These are phyloP conservation scores for Kurtzmaniella quercitrusa DNA, from an alignment of 1,139 yeast species.

Conservation along the genomic window DNA sequence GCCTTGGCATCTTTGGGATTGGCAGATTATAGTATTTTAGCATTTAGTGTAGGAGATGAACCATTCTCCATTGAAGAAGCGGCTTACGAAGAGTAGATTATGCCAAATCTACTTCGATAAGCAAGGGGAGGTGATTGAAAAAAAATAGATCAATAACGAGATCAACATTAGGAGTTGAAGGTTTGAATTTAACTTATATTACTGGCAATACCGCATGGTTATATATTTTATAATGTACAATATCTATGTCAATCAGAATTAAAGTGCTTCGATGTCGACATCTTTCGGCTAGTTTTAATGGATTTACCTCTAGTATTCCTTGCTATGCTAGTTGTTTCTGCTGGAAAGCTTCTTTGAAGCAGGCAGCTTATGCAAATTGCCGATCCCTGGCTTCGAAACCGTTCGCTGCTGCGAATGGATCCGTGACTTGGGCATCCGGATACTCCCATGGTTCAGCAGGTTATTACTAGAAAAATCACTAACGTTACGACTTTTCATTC, in stretches of 20 bases:
- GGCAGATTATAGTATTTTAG: slow-evolving; percentile 37
- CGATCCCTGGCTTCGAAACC: slow-evolving; percentile 15
- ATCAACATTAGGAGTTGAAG: background rate
- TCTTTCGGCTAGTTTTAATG: background rate
- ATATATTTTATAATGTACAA: background rate
- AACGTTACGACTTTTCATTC: background rate
- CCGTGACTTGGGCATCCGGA: slow-evolving; percentile 34
- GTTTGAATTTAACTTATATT: too few species aligned
- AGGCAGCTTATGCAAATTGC: slow-evolving; percentile 7
- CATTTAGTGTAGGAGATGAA: slow-evolving; percentile 39
- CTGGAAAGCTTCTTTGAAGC: slow-evolving; percentile 2
- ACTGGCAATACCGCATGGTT: too few species aligned
- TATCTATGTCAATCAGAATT: background rate
- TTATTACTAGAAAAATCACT: slow-evolving; percentile 14
- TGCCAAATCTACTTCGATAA: background rate
- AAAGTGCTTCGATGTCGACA: background rate
- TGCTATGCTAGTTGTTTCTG: slow-evolving; percentile 1
- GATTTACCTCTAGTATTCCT: background rate
- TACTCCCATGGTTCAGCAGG: slow-evolving; percentile 18
- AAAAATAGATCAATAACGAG: background rate
- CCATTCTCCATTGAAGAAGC: slow-evolving; percentile 39
- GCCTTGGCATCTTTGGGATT: slow-evolving; percentile 23
- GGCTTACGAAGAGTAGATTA: slow-evolving; percentile 30
- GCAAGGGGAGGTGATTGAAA: background rate
- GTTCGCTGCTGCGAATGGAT: slow-evolving; percentile 23